phyloP scores from a whole-genome alignment of 2,329 filamentous ascomycete genomes.

The Fusarium brevicatenulatum region DNA sequence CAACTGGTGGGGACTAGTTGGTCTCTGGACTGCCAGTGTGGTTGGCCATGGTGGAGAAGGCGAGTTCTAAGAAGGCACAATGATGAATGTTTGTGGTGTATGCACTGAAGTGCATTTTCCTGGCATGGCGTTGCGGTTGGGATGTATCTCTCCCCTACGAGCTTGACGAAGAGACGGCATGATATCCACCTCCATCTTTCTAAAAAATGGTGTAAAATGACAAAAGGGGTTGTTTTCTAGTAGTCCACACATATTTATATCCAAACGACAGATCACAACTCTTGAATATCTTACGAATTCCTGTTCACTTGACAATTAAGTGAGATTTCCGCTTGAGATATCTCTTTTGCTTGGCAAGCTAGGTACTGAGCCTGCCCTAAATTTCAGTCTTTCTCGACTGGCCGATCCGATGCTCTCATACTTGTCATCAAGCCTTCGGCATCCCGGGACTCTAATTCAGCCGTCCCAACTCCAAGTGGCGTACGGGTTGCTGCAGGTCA shows the following conservation, averaged over 20 bases:
- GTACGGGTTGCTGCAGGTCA: slow-evolving; percentile 37
- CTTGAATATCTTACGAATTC: slow-evolving; percentile 10
- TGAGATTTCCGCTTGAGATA: background rate
- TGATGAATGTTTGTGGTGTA: slow-evolving; percentile 29
- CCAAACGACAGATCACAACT: slow-evolving; percentile 30
- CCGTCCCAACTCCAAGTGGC: slow-evolving; percentile 29
- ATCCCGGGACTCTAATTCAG: slow-evolving; percentile 9
- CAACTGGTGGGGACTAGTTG: slow-evolving; percentile 80
- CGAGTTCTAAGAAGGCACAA: slow-evolving; percentile 58
- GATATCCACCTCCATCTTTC: slow-evolving; percentile 53
- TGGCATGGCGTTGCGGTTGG: slow-evolving; percentile 50
- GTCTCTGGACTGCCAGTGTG: slow-evolving; percentile 76
- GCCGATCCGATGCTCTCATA: background rate
- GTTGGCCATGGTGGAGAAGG: slow-evolving; percentile 70
- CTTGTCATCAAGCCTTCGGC: slow-evolving; percentile 13
- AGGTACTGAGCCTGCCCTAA: background rate
- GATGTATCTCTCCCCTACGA: slow-evolving; percentile 51
- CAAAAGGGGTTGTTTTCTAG: slow-evolving; percentile 26
- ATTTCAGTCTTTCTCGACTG: background rate
- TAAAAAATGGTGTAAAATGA: slow-evolving; percentile 34
- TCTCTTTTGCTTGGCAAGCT: background rate
- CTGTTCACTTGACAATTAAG: background rate
- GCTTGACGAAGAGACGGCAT: slow-evolving; percentile 52
- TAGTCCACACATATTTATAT: slow-evolving; percentile 39
- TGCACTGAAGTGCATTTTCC: slow-evolving; percentile 44